Percentiles rank a stretch among this genome's conserved stretches.
Evolutionary conservation across 176 grass and related monocot genomes (phyloP).

Genomic region (Echinochloa phyllopogon): DNA sequence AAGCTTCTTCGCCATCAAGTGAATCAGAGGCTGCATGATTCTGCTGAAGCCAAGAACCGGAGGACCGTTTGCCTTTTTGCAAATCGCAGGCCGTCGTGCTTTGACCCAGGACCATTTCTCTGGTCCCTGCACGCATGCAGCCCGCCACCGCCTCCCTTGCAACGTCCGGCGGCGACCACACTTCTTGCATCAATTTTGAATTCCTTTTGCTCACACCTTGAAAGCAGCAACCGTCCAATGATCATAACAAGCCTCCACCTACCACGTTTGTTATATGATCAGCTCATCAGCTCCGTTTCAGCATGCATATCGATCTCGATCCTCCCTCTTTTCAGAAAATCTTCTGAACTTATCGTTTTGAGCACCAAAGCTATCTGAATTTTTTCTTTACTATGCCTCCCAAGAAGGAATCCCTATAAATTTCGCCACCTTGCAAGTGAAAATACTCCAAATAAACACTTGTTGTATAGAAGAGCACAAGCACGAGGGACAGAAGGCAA

Average conservation of each 20-base stretch:
- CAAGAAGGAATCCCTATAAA: background rate
- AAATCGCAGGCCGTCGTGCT: constrained; percentile 3
- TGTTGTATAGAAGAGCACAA: background rate
- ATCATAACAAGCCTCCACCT: constrained; percentile 20
- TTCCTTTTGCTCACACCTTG: constrained; percentile 43
- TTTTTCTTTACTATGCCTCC: background rate
- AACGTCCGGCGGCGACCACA: constrained; percentile 11
- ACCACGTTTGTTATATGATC: background rate
- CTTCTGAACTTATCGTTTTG: background rate
- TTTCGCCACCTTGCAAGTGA: background rate
- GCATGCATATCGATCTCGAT: background rate
- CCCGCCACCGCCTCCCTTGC: background rate
- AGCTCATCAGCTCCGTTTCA: background rate
- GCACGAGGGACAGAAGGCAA: background rate
- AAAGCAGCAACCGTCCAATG: constrained; percentile 21
- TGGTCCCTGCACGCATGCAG: constrained; percentile 25
- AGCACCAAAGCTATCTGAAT: background rate
- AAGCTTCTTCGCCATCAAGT: background rate
- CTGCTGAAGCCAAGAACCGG: background rate
- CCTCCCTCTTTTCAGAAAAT: background rate
- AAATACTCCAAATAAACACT: background rate
- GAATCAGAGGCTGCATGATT: background rate
- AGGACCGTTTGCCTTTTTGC: background rate
- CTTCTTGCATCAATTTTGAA: constrained; percentile 32
- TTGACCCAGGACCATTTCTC: constrained; percentile 28